A percentile compares a stretch with the other conserved stretches of the same genome.
Evolutionary conservation across 2,329 filamentous ascomycete genomes (phyloP).

Genomic region (Didymella glomerata): DNA sequence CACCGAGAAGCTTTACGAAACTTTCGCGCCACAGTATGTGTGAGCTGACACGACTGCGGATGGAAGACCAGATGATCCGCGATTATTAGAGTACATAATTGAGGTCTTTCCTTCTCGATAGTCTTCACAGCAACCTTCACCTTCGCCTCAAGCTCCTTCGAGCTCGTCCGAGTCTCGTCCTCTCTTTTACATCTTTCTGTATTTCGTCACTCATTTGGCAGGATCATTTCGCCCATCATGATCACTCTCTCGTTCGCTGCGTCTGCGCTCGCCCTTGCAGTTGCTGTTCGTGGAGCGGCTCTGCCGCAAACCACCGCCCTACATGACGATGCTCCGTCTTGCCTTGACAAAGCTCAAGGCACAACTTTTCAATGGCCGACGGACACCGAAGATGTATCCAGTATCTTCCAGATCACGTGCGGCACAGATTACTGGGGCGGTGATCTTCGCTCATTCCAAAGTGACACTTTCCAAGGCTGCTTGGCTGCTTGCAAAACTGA

Average conservation of each 20-base stretch:
- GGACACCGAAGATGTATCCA: not conserved
- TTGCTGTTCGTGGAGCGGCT: constrained; percentile 2
- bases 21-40: not conserved
- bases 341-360: constrained; percentile 1
- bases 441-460: constrained; percentile 2
- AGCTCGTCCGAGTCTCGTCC: constrained; percentile 3
- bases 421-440: constrained; percentile 9
- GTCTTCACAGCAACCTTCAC: not conserved
- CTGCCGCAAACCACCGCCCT: not conserved
- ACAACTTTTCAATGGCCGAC: constrained; percentile 2
- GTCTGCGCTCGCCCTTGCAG: not conserved
- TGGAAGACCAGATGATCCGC: not conserved
- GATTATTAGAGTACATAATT: not conserved
- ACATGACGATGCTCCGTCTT: not conserved
- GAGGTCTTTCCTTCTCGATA: no score
- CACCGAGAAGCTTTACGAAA: constrained; percentile 7
- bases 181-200: not conserved
- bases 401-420: not conserved
- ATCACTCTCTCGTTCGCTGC: not conserved
- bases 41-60: not conserved
- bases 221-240: not conserved
- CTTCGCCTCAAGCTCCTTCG: not conserved
- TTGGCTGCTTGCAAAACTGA: not conserved
- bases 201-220: not conserved
- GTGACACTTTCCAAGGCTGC: constrained; percentile 1